A percentile compares a stretch with the other conserved stretches of the same genome.
phyloP scores from a whole-genome alignment of 345 rosid species.

The Heritiera fomes region DNA sequence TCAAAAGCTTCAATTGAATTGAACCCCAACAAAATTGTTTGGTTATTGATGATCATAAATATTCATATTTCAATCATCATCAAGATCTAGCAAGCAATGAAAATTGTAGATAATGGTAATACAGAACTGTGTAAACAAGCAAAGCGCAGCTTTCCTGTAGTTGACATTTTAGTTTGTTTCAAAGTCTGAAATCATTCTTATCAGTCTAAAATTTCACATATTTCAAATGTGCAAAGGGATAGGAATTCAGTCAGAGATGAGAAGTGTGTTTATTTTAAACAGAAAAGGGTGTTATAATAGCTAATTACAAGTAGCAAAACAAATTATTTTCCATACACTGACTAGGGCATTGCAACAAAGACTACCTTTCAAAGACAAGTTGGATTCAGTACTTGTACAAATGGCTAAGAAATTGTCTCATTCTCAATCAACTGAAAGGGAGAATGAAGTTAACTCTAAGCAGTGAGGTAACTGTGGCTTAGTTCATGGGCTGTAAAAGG shows the following conservation, averaged over 20 bases:
- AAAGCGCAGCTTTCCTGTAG: background rate
- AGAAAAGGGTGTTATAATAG: background rate
- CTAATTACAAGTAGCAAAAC: background rate
- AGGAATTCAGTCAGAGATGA: background rate
- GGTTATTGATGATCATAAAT: background rate
- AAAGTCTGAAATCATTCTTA: background rate
- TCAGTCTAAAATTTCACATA: background rate
- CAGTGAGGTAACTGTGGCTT: background rate
- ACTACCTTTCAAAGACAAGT: background rate
- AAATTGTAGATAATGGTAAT: too few species aligned
- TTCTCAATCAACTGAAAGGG: background rate
- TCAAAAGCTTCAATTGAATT: background rate
- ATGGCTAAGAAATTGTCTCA: background rate
- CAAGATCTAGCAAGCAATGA: background rate
- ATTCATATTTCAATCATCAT: background rate
- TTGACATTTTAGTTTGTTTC: background rate
- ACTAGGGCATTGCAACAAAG: background rate
- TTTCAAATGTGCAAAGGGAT: background rate
- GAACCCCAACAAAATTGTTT: background rate
- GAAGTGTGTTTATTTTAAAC: background rate
- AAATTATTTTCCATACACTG: background rate
- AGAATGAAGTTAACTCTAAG: background rate
- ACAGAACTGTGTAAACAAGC: background rate
- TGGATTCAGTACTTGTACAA: conserved; percentile 15
- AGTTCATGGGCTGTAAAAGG: conserved; percentile 52